Conservation (phyloP, 1,284 basidiomycete species). For the Apiotrichum veenhuisii region DNA sequence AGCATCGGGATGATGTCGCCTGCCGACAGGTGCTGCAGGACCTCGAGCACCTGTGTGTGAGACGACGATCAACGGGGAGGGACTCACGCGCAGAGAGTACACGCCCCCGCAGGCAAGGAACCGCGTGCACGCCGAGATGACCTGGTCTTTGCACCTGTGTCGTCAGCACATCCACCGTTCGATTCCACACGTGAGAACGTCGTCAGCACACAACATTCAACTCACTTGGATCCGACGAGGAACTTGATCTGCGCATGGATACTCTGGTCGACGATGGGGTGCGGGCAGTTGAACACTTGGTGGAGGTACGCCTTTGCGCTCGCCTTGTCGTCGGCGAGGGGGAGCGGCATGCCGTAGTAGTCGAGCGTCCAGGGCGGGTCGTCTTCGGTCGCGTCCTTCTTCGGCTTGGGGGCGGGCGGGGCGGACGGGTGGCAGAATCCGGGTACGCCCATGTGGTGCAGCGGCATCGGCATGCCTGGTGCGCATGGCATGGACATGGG, state of each 20-base stretch:
- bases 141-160: not conserved
- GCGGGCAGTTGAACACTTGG: slow-evolving; percentile 1
- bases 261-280: not conserved
- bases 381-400: not conserved
- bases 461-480: not conserved
- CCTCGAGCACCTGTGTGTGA: not conserved
- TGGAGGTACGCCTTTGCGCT: not conserved
- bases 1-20: not conserved
- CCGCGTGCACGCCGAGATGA: not conserved
- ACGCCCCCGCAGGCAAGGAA: slow-evolving; percentile 1
- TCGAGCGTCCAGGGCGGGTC: not conserved
- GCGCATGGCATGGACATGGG: too few species aligned
- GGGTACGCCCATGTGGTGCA: not conserved
- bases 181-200: too few species aligned
- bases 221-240: not conserved
- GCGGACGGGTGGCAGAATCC: not conserved
- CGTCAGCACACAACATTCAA: too few species aligned
- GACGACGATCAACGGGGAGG: too few species aligned
- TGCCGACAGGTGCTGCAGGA: slow-evolving; percentile 1
- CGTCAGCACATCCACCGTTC: not conserved
- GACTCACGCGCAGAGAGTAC: not conserved
- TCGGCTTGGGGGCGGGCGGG: not conserved
- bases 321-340: not conserved
- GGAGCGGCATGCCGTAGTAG: not conserved
- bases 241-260: not conserved